These are phyloP conservation scores for Pythium oligandrum DNA, from an alignment of 352 stramenopile genomes.

Conservation along the genomic window DNA sequence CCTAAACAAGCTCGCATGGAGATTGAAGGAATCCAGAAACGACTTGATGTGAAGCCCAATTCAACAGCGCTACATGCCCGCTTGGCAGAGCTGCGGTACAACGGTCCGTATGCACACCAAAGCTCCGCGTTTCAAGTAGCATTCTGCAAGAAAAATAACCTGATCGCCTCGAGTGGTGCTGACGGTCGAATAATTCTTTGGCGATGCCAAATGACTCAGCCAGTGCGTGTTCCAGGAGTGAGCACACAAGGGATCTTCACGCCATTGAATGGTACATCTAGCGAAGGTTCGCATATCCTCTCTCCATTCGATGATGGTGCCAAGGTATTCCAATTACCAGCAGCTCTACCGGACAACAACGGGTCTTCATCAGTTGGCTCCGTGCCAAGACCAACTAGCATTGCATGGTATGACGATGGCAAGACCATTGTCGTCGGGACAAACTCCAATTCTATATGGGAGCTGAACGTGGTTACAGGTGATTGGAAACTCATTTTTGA, in stretches of 20 bases:
- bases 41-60: conserved; percentile 42
- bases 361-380: background rate
- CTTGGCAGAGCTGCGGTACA: conserved; percentile 47
- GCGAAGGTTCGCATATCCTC: conserved; percentile 44
- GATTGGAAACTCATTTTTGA: conserved; percentile 58
- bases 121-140: conserved; percentile 37
- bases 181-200: conserved; percentile 53
- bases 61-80: conserved; percentile 32
- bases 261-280: conserved; percentile 34
- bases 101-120: conserved; percentile 41
- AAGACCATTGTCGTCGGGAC: conserved; percentile 41
- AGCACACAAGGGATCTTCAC: conserved; percentile 57
- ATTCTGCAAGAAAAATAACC: conserved; percentile 51
- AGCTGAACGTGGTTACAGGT: conserved; percentile 35
- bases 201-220: conserved; percentile 42
- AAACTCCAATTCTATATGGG: conserved; percentile 63
- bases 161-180: conserved; percentile 43
- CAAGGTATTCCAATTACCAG: conserved; percentile 36
- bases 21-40: conserved; percentile 48
- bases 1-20: conserved; percentile 46
- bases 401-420: conserved; percentile 54
- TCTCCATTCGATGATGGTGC: conserved; percentile 26
- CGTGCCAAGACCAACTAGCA: conserved; percentile 43
- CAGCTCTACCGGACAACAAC: conserved; percentile 26
- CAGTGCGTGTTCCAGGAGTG: conserved; percentile 51